phyloP scores from a whole-genome alignment of 2,329 filamentous ascomycete genomes.

The Epichloe sibirici region DNA sequence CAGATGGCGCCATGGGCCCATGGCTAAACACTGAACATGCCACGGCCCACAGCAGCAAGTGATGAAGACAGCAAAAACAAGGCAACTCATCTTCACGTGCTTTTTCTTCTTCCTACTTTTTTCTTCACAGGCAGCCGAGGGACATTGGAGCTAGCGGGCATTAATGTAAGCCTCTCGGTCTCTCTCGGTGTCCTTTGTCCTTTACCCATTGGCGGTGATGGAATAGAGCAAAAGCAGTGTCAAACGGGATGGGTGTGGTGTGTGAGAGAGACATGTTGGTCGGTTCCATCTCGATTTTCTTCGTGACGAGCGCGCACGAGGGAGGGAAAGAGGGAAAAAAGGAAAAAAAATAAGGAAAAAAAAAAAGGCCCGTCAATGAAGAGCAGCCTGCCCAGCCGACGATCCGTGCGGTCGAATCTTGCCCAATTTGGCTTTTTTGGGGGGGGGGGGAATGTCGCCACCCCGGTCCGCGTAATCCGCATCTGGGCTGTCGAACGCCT shows the following conservation, averaged over 20 bases:
- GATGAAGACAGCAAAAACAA: neutral
- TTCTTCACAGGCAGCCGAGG: conserved; percentile 11
- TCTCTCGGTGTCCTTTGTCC: neutral
- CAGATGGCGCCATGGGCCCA: no score
- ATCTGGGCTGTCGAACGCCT: neutral
- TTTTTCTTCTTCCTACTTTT: neutral
- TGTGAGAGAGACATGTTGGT: neutral
- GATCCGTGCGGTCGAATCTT: neutral
- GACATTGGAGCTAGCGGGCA: conserved; percentile 5
- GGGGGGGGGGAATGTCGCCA: neutral
- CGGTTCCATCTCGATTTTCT: neutral
- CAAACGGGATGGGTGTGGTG: no score
- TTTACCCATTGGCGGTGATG: no score
- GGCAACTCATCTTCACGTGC: conserved; percentile 7
- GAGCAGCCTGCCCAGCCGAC: neutral
- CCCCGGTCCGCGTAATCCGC: neutral
- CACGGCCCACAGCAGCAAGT: no score
- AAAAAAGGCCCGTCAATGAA: neutral
- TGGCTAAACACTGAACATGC: no score
- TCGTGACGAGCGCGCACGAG: neutral
- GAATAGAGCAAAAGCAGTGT: no score
- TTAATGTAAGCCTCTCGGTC: neutral
- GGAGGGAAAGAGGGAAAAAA: no score
- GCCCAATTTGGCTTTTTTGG: neutral
- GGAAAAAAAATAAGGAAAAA: no score